phyloP scores from a whole-genome alignment of 2,329 filamentous ascomycete species.

The Cladosporium halotolerans region DNA sequence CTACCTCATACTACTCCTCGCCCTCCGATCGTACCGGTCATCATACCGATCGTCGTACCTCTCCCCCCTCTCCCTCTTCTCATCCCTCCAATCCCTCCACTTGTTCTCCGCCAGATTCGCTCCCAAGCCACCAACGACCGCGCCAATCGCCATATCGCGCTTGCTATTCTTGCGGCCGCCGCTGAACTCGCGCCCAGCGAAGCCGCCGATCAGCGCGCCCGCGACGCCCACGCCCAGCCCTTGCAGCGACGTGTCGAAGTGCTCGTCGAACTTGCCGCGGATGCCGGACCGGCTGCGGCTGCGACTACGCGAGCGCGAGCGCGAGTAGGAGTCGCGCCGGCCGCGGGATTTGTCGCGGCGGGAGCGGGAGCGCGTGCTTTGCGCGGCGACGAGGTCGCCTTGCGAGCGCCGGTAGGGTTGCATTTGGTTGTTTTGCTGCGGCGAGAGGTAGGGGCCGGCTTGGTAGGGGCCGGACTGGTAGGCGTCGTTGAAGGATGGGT shows the following conservation, averaged over 20 bases:
- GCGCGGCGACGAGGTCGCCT: constrained; percentile 13
- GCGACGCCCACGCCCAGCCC: constrained; percentile 29
- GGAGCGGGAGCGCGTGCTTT: constrained; percentile 20
- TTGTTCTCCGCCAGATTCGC: constrained; percentile 31
- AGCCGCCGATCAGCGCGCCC: constrained; percentile 30
- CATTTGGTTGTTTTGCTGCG: constrained; percentile 10
- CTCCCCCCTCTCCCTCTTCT: constrained; percentile 19
- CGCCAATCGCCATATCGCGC: constrained; percentile 30
- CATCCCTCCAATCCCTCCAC: constrained; percentile 23
- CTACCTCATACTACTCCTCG: constrained; percentile 2
- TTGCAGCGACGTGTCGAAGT: constrained; percentile 28
- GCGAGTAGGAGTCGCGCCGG: constrained; percentile 18
- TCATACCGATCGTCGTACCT: constrained; percentile 10
- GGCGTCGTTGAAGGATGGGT: constrained; percentile 6
- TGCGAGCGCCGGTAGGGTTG: constrained; percentile 24
- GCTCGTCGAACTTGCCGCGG: constrained; percentile 26
- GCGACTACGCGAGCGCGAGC: constrained; percentile 20
- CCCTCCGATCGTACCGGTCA: constrained; percentile 10
- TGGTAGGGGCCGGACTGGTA: constrained; percentile 9
- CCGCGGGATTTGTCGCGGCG: constrained; percentile 17
- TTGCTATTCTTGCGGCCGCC: constrained; percentile 22
- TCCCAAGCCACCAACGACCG: constrained; percentile 29
- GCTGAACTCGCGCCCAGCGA: constrained; percentile 29
- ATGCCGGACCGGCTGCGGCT: constrained; percentile 21
- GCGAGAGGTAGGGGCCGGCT: constrained; percentile 2